A percentile compares a stretch with the other conserved stretches of the same genome.
Conservation (phyloP, 768 basidiomycete genomes). For the Suillus sp. region DNA sequence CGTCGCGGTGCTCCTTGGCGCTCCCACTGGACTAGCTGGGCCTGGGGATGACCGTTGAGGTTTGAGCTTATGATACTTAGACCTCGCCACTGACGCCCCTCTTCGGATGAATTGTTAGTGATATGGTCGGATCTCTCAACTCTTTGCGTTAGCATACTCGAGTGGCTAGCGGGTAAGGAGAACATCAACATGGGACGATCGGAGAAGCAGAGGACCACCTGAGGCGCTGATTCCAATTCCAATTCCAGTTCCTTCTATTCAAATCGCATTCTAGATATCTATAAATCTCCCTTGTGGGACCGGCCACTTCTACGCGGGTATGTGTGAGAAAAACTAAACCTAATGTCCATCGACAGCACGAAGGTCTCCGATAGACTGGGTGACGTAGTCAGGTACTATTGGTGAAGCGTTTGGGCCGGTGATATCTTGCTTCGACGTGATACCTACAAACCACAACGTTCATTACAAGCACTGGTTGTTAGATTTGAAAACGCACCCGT, state of each 20-base stretch:
- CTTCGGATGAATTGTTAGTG: constrained; percentile 69
- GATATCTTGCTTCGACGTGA: constrained; percentile 75
- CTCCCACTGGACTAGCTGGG: too few species aligned
- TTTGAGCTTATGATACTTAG: constrained; percentile 37
- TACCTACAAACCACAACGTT: constrained; percentile 49
- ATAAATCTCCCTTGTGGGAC: background rate
- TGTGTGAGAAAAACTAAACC: constrained; percentile 11
- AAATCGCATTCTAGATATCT: constrained; percentile 1
- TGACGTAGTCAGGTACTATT: constrained; percentile 82
- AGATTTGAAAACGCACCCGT: constrained; percentile 58
- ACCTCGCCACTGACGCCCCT: constrained; percentile 83
- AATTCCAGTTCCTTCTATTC: constrained; percentile 1
- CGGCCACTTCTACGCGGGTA: constrained; percentile 2
- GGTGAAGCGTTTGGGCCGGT: constrained; percentile 68
- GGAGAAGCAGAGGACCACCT: constrained; percentile 26
- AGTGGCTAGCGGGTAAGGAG: constrained; percentile 40
- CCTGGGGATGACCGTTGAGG: too few species aligned
- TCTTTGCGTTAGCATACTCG: constrained; percentile 45
- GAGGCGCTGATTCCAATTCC: constrained; percentile 4
- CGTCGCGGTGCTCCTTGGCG: too few species aligned
- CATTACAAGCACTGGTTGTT: background rate
- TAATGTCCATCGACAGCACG: constrained; percentile 36
- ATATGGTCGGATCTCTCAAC: constrained; percentile 63
- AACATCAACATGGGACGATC: constrained; percentile 31
- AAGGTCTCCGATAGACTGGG: constrained; percentile 81